These are phyloP conservation scores for Aspergillus steynii DNA, from an alignment of 495 filamentous ascomycete genomes.

Conservation along the genomic window DNA sequence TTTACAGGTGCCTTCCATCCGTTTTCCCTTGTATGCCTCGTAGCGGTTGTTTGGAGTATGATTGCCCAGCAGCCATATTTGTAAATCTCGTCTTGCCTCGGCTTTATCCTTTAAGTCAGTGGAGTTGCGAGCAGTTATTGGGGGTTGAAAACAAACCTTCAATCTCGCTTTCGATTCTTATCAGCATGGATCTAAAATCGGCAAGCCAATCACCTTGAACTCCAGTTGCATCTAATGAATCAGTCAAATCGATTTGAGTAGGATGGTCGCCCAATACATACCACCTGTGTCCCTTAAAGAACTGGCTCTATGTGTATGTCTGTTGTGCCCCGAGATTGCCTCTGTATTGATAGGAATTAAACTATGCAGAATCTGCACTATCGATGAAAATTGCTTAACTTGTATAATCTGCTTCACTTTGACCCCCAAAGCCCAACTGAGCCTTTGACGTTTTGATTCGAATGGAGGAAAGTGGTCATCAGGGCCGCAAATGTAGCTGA, in stretches of 20 bases:
- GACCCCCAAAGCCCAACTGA: background rate
- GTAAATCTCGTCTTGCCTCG: background rate
- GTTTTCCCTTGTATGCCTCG: background rate
- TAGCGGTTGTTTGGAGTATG: background rate
- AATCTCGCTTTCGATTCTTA: background rate
- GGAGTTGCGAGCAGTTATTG: too few relatives aligned
- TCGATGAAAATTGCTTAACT: background rate
- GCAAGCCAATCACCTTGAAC: background rate
- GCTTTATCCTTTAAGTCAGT: background rate
- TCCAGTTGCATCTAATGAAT: background rate
- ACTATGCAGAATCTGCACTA: background rate
- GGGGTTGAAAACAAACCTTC: background rate
- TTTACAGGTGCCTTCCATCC: slow-evolving; percentile 2
- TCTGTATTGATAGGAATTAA: background rate
- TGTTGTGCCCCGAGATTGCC: background rate
- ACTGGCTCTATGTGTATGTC: background rate
- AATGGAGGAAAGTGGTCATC: background rate
- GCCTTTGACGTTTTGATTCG: background rate
- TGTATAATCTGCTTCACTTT: background rate
- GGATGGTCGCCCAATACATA: background rate
- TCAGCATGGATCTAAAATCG: background rate
- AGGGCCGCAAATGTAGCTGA: background rate
- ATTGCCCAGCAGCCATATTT: background rate
- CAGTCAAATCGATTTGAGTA: background rate
- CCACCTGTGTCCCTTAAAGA: background rate